phyloP scores from a whole-genome alignment of 2,329 filamentous ascomycete genomes.

The Ophioceras dolichostomum region DNA sequence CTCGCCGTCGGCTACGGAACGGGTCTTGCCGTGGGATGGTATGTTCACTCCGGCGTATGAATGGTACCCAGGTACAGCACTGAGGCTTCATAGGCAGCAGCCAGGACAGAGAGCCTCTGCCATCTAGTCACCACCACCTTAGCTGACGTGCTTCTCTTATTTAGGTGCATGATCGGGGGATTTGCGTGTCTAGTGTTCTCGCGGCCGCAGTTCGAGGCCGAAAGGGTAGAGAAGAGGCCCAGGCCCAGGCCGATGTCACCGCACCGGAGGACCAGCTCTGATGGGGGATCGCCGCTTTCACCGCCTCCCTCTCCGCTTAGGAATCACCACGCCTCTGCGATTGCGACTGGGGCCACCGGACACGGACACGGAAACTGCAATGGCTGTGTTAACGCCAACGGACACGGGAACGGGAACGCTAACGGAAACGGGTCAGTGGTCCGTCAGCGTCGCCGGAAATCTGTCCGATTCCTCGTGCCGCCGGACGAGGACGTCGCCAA shows the following conservation, averaged over 20 bases:
- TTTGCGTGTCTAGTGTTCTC: slow-evolving; percentile 39
- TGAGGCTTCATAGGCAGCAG: too few species aligned
- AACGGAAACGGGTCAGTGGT: slow-evolving; percentile 1
- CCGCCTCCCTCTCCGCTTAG: too few species aligned
- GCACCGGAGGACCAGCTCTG: not conserved
- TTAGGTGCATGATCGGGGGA: slow-evolving; percentile 29
- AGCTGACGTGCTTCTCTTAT: too few species aligned
- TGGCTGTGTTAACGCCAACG: not conserved
- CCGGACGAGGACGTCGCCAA: slow-evolving; percentile 14
- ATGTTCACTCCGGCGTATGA: too few species aligned
- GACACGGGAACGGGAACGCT: not conserved
- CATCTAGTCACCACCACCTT: too few species aligned
- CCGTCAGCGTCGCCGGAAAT: slow-evolving; percentile 3
- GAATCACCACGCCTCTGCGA: too few species aligned
- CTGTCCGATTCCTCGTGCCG: not conserved
- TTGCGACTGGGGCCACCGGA: too few species aligned
- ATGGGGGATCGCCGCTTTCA: too few species aligned
- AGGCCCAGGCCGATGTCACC: not conserved
- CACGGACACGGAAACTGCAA: too few species aligned
- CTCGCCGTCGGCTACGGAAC: slow-evolving; percentile 35
- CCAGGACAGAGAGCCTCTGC: too few species aligned
- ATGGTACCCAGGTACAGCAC: too few species aligned
- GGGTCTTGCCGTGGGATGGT: slow-evolving; percentile 37
- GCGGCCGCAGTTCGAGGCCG: slow-evolving; percentile 42
- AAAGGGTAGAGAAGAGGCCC: slow-evolving; percentile 23